Conservation (phyloP, 2,329 filamentous ascomycete species). For the Colletotrichum siamense region DNA sequence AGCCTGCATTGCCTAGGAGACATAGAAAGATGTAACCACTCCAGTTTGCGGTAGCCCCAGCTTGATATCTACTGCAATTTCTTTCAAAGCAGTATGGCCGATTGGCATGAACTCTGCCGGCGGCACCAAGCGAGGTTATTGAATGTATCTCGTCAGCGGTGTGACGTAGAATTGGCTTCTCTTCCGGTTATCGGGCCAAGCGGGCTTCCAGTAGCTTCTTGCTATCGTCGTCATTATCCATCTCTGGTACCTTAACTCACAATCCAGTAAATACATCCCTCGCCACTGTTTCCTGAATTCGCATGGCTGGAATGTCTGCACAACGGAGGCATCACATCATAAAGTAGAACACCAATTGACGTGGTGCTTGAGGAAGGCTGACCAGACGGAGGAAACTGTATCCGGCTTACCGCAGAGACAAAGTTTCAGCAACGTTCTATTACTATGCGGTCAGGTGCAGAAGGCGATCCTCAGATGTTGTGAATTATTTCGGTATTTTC, state of each 20-base stretch:
- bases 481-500: not conserved
- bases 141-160: not conserved
- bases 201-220: not conserved
- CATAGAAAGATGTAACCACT: conserved; percentile 43
- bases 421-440: not conserved
- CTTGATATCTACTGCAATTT: conserved; percentile 31
- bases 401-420: not conserved
- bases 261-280: too few species aligned
- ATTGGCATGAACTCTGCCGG: not conserved
- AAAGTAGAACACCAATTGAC: not conserved
- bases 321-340: not conserved
- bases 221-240: too few species aligned
- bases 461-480: not conserved
- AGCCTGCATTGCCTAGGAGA: conserved; percentile 42
- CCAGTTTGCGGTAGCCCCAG: conserved; percentile 33
- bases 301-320: not conserved
- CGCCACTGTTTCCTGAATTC: not conserved
- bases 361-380: not conserved
- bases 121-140: not conserved
- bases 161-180: not conserved
- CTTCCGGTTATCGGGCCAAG: not conserved
- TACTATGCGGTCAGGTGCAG: not conserved
- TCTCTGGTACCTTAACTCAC: too few species aligned
- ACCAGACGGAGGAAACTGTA: not conserved
- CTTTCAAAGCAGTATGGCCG: not conserved